These are phyloP conservation scores for Leccinum variicolor DNA, from an alignment of 768 basidiomycete species.

Conservation along the genomic window DNA sequence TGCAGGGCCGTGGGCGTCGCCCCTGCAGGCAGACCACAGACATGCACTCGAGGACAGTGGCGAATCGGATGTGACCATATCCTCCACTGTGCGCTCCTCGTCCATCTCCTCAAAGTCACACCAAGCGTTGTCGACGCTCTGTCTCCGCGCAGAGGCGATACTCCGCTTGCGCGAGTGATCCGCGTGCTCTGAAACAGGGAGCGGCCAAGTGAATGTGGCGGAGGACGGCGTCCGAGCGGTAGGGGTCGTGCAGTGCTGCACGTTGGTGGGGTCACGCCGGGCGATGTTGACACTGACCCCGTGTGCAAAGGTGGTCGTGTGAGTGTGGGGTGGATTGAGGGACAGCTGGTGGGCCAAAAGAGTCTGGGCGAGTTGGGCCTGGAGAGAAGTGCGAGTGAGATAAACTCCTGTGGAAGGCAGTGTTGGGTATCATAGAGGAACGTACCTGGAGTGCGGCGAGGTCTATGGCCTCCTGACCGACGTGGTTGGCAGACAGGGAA, in stretches of 20 bases:
- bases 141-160: constrained; percentile 19
- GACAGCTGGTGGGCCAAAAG: constrained; percentile 34
- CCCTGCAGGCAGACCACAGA: constrained; percentile 22
- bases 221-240: constrained; percentile 35
- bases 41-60: constrained; percentile 23
- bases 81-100: constrained; percentile 46
- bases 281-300: constrained; percentile 18
- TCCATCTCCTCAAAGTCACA: constrained; percentile 39
- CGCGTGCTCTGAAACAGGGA: constrained; percentile 19
- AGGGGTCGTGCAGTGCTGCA: constrained; percentile 40
- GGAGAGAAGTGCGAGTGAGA: constrained; percentile 6
- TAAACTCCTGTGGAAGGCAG: constrained; percentile 9
- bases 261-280: constrained; percentile 31
- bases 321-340: constrained; percentile 17
- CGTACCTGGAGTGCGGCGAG: constrained; percentile 47
- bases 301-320: constrained; percentile 16
- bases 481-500: constrained; percentile 44
- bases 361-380: constrained; percentile 48
- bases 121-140: constrained; percentile 26
- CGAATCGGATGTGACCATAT: constrained; percentile 38
- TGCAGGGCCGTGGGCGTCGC: constrained; percentile 10
- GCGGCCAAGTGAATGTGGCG: constrained; percentile 30
- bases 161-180: constrained; percentile 30
- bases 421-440: constrained; percentile 20
- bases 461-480: constrained; percentile 52